Percentiles rank a stretch among this genome's conserved stretches.
These are phyloP conservation scores for Neurospora sp. DNA, from an alignment of 495 filamentous ascomycete genomes.

Conservation along the genomic window DNA sequence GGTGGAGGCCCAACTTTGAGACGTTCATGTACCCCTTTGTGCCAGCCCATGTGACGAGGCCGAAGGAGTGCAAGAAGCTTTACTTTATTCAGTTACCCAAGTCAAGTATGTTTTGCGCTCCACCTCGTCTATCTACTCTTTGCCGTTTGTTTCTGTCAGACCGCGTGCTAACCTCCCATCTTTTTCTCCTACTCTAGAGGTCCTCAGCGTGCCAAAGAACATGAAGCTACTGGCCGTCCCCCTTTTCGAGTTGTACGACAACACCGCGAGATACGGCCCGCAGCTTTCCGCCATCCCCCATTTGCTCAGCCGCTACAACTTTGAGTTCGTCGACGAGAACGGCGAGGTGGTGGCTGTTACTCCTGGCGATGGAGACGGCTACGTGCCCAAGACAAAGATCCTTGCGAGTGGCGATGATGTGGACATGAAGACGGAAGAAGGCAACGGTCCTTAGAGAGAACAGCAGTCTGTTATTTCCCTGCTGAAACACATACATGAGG, in stretches of 20 bases:
- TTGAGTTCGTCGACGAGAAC: slow-evolving; percentile 95
- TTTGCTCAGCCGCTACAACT: slow-evolving; percentile 85
- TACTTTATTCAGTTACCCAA: slow-evolving; percentile 91
- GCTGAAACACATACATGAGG: neutral
- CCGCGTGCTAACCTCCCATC: slow-evolving; percentile 9
- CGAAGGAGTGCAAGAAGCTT: slow-evolving; percentile 98
- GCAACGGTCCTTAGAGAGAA: slow-evolving; percentile 4
- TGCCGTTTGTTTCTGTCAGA: neutral
- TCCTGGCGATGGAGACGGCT: slow-evolving; percentile 52
- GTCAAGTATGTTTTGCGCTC: slow-evolving; percentile 56
- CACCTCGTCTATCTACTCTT: neutral
- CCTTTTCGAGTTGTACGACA: slow-evolving; percentile 95
- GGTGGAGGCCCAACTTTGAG: slow-evolving; percentile 98
- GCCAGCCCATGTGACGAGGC: slow-evolving; percentile 86
- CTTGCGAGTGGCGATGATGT: slow-evolving; percentile 64
- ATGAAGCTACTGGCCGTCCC: slow-evolving; percentile 98
- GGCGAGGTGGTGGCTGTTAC: slow-evolving; percentile 81
- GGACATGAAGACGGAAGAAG: slow-evolving; percentile 30
- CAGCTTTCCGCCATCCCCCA: slow-evolving; percentile 95
- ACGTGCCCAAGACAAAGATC: slow-evolving; percentile 59
- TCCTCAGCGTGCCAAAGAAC: slow-evolving; percentile 97
- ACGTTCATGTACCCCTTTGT: slow-evolving; percentile 99
- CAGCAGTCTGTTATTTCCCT: neutral
- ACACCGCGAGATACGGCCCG: slow-evolving; percentile 86
- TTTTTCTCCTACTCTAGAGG: slow-evolving; percentile 45